Percentiles rank a stretch among this genome's conserved stretches.
Evolutionary conservation across 2,329 filamentous ascomycete genomes (phyloP).

Genomic region (Colletotrichum filicis): DNA sequence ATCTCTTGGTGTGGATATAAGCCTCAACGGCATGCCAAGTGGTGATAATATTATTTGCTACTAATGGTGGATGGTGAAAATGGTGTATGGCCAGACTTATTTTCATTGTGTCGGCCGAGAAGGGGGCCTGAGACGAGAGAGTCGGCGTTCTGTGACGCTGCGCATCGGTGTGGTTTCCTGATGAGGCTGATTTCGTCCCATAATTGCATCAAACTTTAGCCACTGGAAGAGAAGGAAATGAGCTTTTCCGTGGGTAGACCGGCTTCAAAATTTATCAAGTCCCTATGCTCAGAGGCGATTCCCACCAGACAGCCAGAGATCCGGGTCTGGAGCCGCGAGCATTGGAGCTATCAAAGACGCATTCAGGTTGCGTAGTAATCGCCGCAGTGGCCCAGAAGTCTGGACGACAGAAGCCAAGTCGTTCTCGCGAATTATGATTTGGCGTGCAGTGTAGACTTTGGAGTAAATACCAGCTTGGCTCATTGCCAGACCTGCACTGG

Average conservation of each 20-base stretch:
- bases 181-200: constrained; percentile 15
- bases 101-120: not conserved
- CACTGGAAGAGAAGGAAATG: not conserved
- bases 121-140: not conserved
- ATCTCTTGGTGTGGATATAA: not conserved
- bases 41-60: not conserved
- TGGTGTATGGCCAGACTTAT: not conserved
- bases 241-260: not conserved
- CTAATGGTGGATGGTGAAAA: not conserved
- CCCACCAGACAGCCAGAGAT: not conserved
- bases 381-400: not conserved
- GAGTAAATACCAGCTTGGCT: not conserved
- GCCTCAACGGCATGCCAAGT: not conserved
- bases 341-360: accelerated
- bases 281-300: not conserved
- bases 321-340: not conserved
- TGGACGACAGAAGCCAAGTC: not conserved
- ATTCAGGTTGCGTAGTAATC: not conserved
- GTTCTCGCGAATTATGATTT: not conserved
- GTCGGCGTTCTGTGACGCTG: not conserved
- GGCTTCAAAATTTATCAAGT: not conserved
- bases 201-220: not conserved
- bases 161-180: constrained; percentile 14
- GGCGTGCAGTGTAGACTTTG: not conserved
- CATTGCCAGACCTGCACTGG: not conserved